phyloP scores from a whole-genome alignment of 305 asterid genomes.

The Solanum chacoense region DNA sequence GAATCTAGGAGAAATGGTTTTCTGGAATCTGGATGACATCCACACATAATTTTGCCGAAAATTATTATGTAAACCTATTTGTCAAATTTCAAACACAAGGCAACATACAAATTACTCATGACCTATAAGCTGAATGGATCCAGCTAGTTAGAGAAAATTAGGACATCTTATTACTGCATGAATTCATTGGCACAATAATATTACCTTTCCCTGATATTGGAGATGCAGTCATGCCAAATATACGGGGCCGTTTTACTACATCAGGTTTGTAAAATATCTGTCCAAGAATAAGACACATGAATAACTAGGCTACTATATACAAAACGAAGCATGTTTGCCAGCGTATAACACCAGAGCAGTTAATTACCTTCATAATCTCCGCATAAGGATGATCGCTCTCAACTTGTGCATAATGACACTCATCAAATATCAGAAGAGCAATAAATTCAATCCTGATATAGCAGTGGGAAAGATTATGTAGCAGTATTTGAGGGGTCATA shows the following conservation, averaged over 20 bases:
- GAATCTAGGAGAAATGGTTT: neutral
- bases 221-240: constrained; percentile 99
- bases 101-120: neutral
- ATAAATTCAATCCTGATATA: constrained; percentile 67
- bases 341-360: constrained; percentile 1
- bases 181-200: neutral
- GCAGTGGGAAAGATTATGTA: constrained; percentile 76
- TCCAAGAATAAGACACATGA: constrained; percentile 11
- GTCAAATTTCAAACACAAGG: neutral
- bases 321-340: neutral
- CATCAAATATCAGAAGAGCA: constrained; percentile 92
- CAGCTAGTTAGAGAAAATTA: neutral
- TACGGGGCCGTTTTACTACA: constrained; percentile 58
- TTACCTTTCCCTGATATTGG: constrained; percentile 95
- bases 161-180: neutral
- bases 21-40: neutral
- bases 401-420: constrained; percentile 93
- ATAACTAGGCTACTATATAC: neutral
- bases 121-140: neutral
- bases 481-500: constrained; percentile 87
- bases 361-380: constrained; percentile 88
- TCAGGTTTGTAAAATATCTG: constrained; percentile 70
- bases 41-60: neutral
- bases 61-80: neutral
- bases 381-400: constrained; percentile 94